These are phyloP conservation scores for Calonectria henricotiae DNA, from an alignment of 2,329 filamentous ascomycete species.

Conservation along the genomic window DNA sequence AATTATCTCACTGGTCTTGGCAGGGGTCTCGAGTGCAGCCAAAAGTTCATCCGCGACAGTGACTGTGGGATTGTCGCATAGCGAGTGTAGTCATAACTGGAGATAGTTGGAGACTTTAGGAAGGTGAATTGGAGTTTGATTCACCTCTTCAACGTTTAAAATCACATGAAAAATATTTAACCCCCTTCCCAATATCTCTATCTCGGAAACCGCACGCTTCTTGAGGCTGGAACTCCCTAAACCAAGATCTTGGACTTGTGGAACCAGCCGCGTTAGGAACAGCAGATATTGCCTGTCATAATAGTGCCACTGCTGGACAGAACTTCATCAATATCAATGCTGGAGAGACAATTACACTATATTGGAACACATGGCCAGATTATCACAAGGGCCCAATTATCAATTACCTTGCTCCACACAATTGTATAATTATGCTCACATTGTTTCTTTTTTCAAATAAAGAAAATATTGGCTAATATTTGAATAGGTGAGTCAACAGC, in stretches of 20 bases:
- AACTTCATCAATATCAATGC: slow-evolving; percentile 58
- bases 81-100: too few relatives aligned
- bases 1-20: too few relatives aligned
- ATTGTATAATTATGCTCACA: slow-evolving; percentile 65
- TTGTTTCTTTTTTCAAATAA: neutral
- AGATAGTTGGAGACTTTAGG: too few relatives aligned
- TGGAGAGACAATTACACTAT: slow-evolving; percentile 59
- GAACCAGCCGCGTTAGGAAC: slow-evolving; percentile 58
- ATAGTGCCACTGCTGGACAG: slow-evolving; percentile 57
- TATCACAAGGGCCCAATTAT: slow-evolving; percentile 70
- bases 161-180: too few relatives aligned
- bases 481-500: slow-evolving; percentile 52
- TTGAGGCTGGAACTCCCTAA: slow-evolving; percentile 59
- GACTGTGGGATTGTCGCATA: too few relatives aligned
- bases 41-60: too few relatives aligned
- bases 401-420: slow-evolving; percentile 75
- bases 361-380: slow-evolving; percentile 62
- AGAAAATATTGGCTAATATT: neutral
- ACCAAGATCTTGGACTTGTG: slow-evolving; percentile 68
- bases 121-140: too few relatives aligned
- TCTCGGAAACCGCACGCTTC: too few relatives aligned
- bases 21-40: too few relatives aligned
- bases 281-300: slow-evolving; percentile 65
- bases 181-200: too few relatives aligned
- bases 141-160: too few relatives aligned